Evolutionary conservation across 2,329 filamentous ascomycete species (phyloP).

Genomic region (Aureobasidium sp.): DNA sequence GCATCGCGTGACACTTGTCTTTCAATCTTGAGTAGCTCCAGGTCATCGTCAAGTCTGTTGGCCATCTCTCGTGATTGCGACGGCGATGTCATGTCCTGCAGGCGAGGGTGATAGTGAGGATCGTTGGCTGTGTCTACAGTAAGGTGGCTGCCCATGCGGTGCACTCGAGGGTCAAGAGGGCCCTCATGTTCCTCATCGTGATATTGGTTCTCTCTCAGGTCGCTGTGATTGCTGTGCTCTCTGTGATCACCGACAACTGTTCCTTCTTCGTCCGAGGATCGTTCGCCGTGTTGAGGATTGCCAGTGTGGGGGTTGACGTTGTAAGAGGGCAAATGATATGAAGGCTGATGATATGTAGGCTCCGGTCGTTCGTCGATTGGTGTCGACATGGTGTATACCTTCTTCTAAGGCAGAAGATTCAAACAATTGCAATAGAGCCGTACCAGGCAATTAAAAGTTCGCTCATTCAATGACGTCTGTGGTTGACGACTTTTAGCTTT

Average conservation of each 20-base stretch:
- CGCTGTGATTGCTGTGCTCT: constrained; percentile 17
- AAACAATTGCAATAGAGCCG: neutral
- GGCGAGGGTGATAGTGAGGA: constrained; percentile 25
- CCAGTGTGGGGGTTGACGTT: constrained; percentile 25
- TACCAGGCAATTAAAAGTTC: constrained; percentile 8
- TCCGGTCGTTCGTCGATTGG: constrained; percentile 30
- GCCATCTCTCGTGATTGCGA: constrained; percentile 54
- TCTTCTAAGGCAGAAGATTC: neutral
- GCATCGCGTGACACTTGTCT: constrained; percentile 46
- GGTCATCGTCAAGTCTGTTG: constrained; percentile 57
- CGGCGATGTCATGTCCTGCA: constrained; percentile 36
- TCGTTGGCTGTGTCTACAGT: constrained; percentile 41
- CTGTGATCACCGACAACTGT: constrained; percentile 28
- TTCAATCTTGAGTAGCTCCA: constrained; percentile 59
- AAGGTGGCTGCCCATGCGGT: constrained; percentile 35
- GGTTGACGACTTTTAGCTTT: constrained; percentile 7
- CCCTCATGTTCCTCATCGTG: constrained; percentile 1
- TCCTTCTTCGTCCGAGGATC: constrained; percentile 30
- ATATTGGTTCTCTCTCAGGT: neutral
- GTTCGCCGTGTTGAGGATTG: constrained; percentile 17
- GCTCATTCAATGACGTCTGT: constrained; percentile 11
- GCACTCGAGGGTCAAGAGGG: neutral
- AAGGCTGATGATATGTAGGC: constrained; percentile 25
- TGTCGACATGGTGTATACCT: constrained; percentile 26
- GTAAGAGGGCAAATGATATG: constrained; percentile 24